Evolutionary conservation across 2,329 filamentous ascomycete species (phyloP).

Genomic region (Onygena corvina): DNA sequence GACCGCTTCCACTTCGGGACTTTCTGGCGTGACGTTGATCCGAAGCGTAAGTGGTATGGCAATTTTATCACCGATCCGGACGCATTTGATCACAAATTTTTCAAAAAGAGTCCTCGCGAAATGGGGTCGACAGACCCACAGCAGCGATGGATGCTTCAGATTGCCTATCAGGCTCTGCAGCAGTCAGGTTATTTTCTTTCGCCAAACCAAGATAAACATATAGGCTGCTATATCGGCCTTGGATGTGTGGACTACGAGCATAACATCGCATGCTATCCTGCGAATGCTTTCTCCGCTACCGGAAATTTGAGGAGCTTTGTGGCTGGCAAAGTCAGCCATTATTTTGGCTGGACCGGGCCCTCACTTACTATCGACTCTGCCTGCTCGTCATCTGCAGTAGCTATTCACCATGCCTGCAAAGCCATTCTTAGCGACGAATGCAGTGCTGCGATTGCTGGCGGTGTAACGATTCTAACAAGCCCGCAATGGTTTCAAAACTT

Average conservation of each 20-base stretch:
- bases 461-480: slow-evolving; percentile 6
- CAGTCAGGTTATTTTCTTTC: slow-evolving; percentile 12
- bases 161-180: slow-evolving; percentile 14
- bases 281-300: slow-evolving; percentile 15
- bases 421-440: slow-evolving; percentile 16
- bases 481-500: slow-evolving; percentile 15
- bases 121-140: slow-evolving; percentile 18
- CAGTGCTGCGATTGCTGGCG: slow-evolving; percentile 14
- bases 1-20: slow-evolving; percentile 10
- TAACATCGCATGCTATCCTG: slow-evolving; percentile 9
- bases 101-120: slow-evolving; percentile 13
- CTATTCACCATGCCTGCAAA: slow-evolving; percentile 23
- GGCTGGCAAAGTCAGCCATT: slow-evolving; percentile 22
- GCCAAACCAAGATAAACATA: slow-evolving; percentile 14
- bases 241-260: slow-evolving; percentile 8
- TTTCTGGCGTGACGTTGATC: slow-evolving; percentile 9
- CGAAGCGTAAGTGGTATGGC: slow-evolving; percentile 12
- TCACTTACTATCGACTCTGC: slow-evolving; percentile 22
- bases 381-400: slow-evolving; percentile 21
- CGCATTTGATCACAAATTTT: slow-evolving; percentile 25
- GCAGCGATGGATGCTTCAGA: slow-evolving; percentile 17
- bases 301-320: slow-evolving; percentile 19
- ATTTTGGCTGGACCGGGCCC: slow-evolving; percentile 22
- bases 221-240: slow-evolving; percentile 15
- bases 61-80: slow-evolving; percentile 18